phyloP scores from a whole-genome alignment of 371 early-diverging fungal genomes.

The Mortierella sp. region DNA sequence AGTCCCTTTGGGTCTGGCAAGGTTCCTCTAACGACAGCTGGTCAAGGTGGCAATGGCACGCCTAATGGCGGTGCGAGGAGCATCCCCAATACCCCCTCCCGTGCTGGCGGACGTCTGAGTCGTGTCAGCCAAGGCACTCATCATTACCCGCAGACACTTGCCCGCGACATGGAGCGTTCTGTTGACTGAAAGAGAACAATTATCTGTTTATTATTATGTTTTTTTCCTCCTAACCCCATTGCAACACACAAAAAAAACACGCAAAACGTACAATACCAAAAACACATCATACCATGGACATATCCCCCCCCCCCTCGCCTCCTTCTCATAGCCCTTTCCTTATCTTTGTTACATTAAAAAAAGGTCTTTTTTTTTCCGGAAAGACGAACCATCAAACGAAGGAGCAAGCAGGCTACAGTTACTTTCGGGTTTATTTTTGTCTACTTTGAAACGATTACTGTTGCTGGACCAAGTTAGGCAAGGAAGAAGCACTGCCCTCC shows the following conservation, averaged over 20 bases:
- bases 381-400: neutral
- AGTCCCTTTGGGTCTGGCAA: slow-evolving; percentile 41
- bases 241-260: neutral
- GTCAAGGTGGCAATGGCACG: neutral
- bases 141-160: slow-evolving; percentile 37
- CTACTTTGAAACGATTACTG: slow-evolving; percentile 11
- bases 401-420: neutral
- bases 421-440: neutral
- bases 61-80: slow-evolving; percentile 19
- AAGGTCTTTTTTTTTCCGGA: neutral
- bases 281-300: neutral
- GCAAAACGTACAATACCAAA: neutral
- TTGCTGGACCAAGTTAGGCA: slow-evolving; percentile 46
- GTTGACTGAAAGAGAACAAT: neutral
- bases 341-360: neutral
- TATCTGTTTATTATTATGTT: too few relatives aligned
- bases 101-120: slow-evolving; percentile 37
- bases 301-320: neutral
- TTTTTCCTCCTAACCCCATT: neutral
- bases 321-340: neutral
- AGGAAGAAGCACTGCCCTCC: slow-evolving; percentile 6
- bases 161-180: slow-evolving; percentile 43
- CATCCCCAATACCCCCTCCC: slow-evolving; percentile 47
- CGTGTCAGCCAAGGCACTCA: slow-evolving; percentile 31
- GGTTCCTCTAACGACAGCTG: neutral